phyloP scores from a whole-genome alignment of 140 eudicot genomes.

The Cichorium intybus region DNA sequence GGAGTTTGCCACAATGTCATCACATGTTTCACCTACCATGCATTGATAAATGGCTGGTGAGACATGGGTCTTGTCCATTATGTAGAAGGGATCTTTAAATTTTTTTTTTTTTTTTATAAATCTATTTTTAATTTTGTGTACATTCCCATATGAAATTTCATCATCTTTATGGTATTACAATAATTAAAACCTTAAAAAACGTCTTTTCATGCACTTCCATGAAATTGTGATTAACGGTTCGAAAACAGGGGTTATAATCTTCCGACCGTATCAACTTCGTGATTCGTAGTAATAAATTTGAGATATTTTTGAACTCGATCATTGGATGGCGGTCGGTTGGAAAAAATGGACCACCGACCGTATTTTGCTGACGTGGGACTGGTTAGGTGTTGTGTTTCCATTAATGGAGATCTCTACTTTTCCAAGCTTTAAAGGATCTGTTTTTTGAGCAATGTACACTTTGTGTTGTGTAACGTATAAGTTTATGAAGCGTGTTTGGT shows the following conservation, averaged over 20 bases:
- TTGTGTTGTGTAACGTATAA: neutral
- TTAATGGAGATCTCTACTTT: neutral
- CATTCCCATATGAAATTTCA: constrained; percentile 16
- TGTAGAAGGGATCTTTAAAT: constrained; percentile 67
- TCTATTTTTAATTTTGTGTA: constrained; percentile 31
- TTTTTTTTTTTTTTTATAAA: neutral
- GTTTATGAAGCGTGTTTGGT: neutral
- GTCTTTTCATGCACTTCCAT: neutral
- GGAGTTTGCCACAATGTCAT: constrained; percentile 72
- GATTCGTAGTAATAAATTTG: neutral
- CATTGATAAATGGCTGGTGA: constrained; percentile 75
- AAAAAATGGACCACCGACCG: constrained; percentile 4
- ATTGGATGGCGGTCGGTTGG: neutral
- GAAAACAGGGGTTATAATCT: neutral
- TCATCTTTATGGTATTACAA: constrained; percentile 9
- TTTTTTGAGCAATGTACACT: neutral
- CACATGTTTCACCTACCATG: constrained; percentile 81
- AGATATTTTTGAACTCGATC: neutral
- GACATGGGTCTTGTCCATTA: constrained; percentile 78
- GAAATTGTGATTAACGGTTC: neutral
- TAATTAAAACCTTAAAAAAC: neutral
- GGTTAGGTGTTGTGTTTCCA: neutral
- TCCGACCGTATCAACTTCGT: neutral
- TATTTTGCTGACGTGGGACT: neutral
- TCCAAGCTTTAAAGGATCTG: neutral